Conservation (phyloP, 352 stramenopile genomes). For the Thraustochytrium striatum region DNA sequence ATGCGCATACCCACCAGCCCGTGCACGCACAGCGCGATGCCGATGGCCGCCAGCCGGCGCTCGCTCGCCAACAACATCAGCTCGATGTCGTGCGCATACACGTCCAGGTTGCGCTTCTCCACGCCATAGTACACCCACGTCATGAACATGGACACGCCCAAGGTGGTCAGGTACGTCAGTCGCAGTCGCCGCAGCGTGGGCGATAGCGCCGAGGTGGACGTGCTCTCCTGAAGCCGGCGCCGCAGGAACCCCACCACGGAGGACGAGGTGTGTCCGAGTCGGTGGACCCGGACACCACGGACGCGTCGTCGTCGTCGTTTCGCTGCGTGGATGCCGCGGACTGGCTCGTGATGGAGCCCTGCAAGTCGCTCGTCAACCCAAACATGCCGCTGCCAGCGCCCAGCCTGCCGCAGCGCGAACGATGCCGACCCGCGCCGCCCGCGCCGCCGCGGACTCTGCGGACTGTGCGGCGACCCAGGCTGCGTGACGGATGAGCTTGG, state of each 20-base stretch:
- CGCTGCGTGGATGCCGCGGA: too few relatives aligned
- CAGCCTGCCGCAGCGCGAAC: too few relatives aligned
- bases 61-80: conserved; percentile 4
- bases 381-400: too few relatives aligned
- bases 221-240: not conserved
- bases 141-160: conserved; percentile 5
- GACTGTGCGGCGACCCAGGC: too few relatives aligned
- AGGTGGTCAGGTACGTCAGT: not conserved
- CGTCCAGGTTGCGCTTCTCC: conserved; percentile 7
- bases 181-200: not conserved
- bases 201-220: conserved; percentile 13
- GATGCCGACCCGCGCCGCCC: too few relatives aligned
- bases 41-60: not conserved
- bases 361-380: too few relatives aligned
- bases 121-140: conserved; percentile 2
- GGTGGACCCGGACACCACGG: not conserved
- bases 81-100: not conserved
- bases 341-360: too few relatives aligned
- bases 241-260: not conserved
- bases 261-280: not conserved
- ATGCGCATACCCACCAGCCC: conserved; percentile 1
- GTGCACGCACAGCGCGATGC: conserved; percentile 9
- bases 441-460: too few relatives aligned
- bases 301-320: too few relatives aligned
- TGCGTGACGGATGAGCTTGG: too few relatives aligned